Evolutionary conservation across 1,139 yeast species (phyloP), one percentile per base, ranked within the genome.

Genomic region (Scheffersomyces insectosa): DNA sequence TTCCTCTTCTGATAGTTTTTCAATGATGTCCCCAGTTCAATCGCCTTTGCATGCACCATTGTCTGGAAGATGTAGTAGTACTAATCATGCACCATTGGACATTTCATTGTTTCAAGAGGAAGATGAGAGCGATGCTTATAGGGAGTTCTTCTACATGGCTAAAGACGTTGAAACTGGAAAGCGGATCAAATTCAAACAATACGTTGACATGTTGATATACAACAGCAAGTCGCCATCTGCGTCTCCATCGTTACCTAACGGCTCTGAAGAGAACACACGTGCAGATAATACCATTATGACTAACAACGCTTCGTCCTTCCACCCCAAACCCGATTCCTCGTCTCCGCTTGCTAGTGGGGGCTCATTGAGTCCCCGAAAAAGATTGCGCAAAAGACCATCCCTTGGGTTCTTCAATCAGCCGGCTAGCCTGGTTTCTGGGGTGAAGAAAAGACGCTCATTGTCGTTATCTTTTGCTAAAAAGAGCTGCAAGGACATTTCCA

Each of bases 201-300:
- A 44, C 39, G 60, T 56, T 23, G 55, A 54, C 31, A 45, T 54
- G 31, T 37, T 51, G 28, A 37, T 52, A 5, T 54, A 54, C 40
- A 43, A 45, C 28, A 44, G 47, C 28, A 32, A 36, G 9, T 25
- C 31, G 28, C 42, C 40, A 4, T 37, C 42, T 14, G 14, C 23
- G 4, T 31, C 34, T 12, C 25, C 25, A 20, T 20, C 25, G 25
- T 20, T 20, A 6, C 7, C 25, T 7, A 20, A 20, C 8, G 25
- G 25, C 25, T 31, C 34, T 11, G 33, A 30, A 15, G 15, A 30
- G 15, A 12, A 13, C 15, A 20, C 15, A 10, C 34, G 34, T 12
- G 5, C 23, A 4, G 10, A 20, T 3, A 20, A 15, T 11, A 31
- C 23, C 13, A 11, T 20, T 9, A 20, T 14, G 10, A 10, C 34